These are phyloP conservation scores for Hemisphaericaspora lyxosophila DNA, from an alignment of 1,139 yeast genomes.

Conservation along the genomic window DNA sequence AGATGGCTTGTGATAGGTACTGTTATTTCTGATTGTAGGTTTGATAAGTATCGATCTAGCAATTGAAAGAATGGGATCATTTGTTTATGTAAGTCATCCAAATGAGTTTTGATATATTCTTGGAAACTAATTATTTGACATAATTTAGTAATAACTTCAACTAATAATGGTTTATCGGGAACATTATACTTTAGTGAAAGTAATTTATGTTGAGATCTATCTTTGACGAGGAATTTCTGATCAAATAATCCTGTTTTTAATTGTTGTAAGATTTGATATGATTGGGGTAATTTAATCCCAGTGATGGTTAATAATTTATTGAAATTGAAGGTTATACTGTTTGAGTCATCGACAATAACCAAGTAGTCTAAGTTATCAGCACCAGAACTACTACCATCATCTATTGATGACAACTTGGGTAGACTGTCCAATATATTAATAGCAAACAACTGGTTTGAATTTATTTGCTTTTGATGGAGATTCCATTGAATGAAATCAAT, in stretches of 20 bases:
- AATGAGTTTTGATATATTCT: constrained; percentile 37
- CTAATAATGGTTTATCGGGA: constrained; percentile 15
- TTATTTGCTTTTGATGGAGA: constrained; percentile 2
- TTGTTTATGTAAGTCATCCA: constrained; percentile 35
- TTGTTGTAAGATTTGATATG: constrained; percentile 7
- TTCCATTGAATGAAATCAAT: constrained; percentile 29
- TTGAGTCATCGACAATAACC: constrained; percentile 24
- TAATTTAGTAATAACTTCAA: constrained; percentile 25
- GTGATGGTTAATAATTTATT: constrained; percentile 33
- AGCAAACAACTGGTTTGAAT: constrained; percentile 20
- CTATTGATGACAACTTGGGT: constrained; percentile 19
- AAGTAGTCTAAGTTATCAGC: constrained; percentile 22
- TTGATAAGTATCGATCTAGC: constrained; percentile 33
- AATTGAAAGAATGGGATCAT: constrained; percentile 42
- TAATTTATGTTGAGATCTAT: constrained; percentile 14
- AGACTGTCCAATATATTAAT: constrained; percentile 27
- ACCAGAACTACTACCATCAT: too few relatives aligned
- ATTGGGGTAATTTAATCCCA: constrained; percentile 18
- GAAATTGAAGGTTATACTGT: constrained; percentile 27
- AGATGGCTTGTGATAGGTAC: constrained; percentile 20
- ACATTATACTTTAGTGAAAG: constrained; percentile 16
- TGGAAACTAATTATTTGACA: constrained; percentile 33
- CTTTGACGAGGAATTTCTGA: constrained; percentile 29
- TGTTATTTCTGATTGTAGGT: constrained; percentile 10
- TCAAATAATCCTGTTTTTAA: constrained; percentile 24